Evolutionary conservation across 2,329 filamentous ascomycete genomes (phyloP).

Genomic region (Epicoccum sorghinum): DNA sequence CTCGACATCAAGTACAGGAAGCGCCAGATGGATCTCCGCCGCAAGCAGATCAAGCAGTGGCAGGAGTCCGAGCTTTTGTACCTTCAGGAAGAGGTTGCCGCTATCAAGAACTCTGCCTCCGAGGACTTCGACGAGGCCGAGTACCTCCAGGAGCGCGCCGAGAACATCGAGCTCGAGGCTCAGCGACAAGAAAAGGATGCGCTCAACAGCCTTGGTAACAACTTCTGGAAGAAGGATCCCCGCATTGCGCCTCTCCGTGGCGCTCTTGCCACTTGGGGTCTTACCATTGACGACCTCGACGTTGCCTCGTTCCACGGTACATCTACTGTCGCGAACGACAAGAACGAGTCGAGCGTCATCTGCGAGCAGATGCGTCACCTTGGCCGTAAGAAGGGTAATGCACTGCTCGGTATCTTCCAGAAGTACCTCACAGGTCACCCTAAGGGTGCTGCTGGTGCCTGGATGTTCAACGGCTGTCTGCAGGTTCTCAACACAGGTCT

Average conservation of each 20-base stretch:
- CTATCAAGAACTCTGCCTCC: constrained; percentile 75
- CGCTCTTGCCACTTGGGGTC: constrained; percentile 95
- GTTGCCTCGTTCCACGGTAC: constrained; percentile 99
- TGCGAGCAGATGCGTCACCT: constrained; percentile 96
- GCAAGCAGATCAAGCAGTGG: constrained; percentile 94
- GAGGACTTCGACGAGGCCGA: constrained; percentile 78
- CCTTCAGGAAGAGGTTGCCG: constrained; percentile 87
- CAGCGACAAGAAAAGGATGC: constrained; percentile 91
- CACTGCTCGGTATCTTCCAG: constrained; percentile 96
- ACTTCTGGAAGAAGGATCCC: constrained; percentile 97
- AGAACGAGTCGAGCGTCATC: constrained; percentile 98
- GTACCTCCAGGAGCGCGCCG: constrained; percentile 82
- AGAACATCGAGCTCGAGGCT: constrained; percentile 88
- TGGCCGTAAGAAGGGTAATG: constrained; percentile 94
- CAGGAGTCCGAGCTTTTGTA: constrained; percentile 94
- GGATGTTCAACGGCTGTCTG: constrained; percentile 99
- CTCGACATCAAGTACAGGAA: constrained; percentile 98
- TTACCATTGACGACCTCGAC: constrained; percentile 92
- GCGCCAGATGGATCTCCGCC: constrained; percentile 91
- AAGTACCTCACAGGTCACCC: constrained; percentile 99
- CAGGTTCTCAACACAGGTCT: constrained; percentile 94
- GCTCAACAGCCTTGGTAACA: constrained; percentile 91
- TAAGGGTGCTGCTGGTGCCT: constrained; percentile 98
- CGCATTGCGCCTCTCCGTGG: constrained; percentile 94
- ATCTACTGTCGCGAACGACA: constrained; percentile 97